Percentiles rank a stretch among this genome's conserved stretches.
These are phyloP conservation scores for Phytophthora brassicae DNA, from an alignment of 352 stramenopile genomes.

Conservation along the genomic window DNA sequence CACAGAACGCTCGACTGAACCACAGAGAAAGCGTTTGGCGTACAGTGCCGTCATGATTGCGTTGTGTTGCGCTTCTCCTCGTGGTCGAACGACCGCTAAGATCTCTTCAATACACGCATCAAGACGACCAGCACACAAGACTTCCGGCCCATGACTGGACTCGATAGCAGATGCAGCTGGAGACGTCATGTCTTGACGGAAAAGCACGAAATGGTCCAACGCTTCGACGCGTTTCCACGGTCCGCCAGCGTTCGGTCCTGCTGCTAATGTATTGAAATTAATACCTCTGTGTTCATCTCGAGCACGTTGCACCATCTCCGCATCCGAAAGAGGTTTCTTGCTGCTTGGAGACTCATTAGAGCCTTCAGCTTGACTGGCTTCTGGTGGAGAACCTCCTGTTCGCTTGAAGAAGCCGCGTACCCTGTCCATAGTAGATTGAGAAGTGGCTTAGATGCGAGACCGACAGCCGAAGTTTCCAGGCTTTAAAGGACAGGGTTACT, in stretches of 20 bases:
- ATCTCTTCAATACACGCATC: slow-evolving; percentile 30
- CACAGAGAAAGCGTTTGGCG: slow-evolving; percentile 27
- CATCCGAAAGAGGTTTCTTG: slow-evolving; percentile 10
- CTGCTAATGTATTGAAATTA: slow-evolving; percentile 14
- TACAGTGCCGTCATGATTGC: slow-evolving; percentile 30
- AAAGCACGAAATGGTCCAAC: slow-evolving; percentile 19
- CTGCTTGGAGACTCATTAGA: background rate
- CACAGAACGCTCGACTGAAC: slow-evolving; percentile 23
- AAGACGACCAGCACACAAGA: slow-evolving; percentile 27
- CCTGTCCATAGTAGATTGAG: slow-evolving; percentile 6
- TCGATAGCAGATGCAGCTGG: background rate
- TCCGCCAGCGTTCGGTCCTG: slow-evolving; percentile 10
- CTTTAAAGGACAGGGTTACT: too few species aligned
- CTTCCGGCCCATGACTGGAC: background rate
- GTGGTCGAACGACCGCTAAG: slow-evolving; percentile 12
- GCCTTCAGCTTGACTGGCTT: too few species aligned
- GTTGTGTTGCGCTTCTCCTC: slow-evolving; percentile 28
- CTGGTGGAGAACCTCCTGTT: background rate
- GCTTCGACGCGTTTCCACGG: slow-evolving; percentile 22
- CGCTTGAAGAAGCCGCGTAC: slow-evolving; percentile 16
- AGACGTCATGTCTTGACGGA: slow-evolving; percentile 1
- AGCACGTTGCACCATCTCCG: slow-evolving; percentile 14
- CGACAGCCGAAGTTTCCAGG: too few species aligned
- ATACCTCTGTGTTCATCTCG: slow-evolving; percentile 1
- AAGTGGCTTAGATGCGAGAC: too few species aligned